A percentile compares a stretch with the other conserved stretches of the same genome.
These are phyloP conservation scores for Nematodospora valgi DNA, from an alignment of 805 yeast genomes.

Conservation along the genomic window DNA sequence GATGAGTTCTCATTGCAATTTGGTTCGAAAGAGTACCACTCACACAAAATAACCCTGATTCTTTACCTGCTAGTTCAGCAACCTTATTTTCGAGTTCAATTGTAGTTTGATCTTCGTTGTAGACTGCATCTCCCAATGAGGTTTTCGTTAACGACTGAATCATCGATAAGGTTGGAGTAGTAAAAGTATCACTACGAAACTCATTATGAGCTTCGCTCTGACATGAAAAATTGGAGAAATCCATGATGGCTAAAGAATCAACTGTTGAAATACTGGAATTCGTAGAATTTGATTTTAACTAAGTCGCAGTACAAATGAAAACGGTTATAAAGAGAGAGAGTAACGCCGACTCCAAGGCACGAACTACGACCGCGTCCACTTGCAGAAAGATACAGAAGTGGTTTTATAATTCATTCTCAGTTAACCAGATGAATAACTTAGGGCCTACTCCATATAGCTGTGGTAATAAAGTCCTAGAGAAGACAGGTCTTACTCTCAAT, in stretches of 20 bases:
- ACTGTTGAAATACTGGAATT: too few relatives aligned
- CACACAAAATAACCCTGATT: constrained; percentile 77
- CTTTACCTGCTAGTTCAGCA: constrained; percentile 70
- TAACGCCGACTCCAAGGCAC: too few relatives aligned
- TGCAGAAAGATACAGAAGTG: too few relatives aligned
- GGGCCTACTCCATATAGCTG: too few relatives aligned
- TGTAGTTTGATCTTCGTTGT: constrained; percentile 76
- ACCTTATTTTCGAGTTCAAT: constrained; percentile 59
- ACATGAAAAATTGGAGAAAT: constrained; percentile 12
- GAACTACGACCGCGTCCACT: too few relatives aligned
- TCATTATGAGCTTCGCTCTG: constrained; percentile 33
- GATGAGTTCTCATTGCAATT: constrained; percentile 71
- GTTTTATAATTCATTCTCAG: too few relatives aligned
- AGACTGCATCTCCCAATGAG: constrained; percentile 84
- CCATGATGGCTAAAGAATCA: constrained; percentile 3
- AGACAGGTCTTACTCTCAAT: too few relatives aligned
- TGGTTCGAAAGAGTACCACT: constrained; percentile 93
- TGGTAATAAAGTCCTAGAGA: too few relatives aligned
- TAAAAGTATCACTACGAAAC: constrained; percentile 75
- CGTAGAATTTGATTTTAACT: too few relatives aligned
- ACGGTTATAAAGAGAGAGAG: too few relatives aligned
- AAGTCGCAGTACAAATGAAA: too few relatives aligned
- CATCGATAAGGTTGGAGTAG: constrained; percentile 80
- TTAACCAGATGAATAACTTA: too few relatives aligned
- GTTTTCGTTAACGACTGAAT: constrained; percentile 49